A percentile compares a stretch with the other conserved stretches of the same genome.
Conservation (phyloP, 192 early-diverging fungal genomes). For the Gaertneriomyces semiglobifer region DNA sequence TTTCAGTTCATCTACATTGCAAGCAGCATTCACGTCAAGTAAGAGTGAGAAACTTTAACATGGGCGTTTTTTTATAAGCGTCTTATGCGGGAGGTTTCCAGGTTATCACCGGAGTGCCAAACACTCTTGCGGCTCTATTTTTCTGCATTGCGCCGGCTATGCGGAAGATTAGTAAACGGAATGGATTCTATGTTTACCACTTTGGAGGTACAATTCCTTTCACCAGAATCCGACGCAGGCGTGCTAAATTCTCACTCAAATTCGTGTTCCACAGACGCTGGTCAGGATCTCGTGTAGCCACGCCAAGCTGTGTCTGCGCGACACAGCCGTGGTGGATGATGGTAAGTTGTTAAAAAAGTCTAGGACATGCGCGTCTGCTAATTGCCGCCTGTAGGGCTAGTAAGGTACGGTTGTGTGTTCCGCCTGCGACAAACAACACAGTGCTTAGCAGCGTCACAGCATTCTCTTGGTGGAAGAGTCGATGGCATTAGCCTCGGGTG, state of each 20-base stretch:
- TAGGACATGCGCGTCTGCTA: no score
- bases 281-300: constrained; percentile 7
- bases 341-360: not conserved
- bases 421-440: no score
- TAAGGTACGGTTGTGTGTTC: no score
- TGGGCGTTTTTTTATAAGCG: not conserved
- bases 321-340: constrained; percentile 21
- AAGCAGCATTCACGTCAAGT: constrained; percentile 15
- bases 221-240: not conserved
- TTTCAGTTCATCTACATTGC: constrained; percentile 14
- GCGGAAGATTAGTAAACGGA: not conserved
- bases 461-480: constrained; percentile 19
- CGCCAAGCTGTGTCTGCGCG: constrained; percentile 26
- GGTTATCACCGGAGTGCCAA: constrained; percentile 19
- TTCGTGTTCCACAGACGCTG: constrained; percentile 6
- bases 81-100: not conserved
- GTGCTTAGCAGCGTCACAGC: constrained; percentile 2
- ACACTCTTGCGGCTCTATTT: constrained; percentile 14
- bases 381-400: no score
- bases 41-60: not conserved
- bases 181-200: constrained; percentile 14
- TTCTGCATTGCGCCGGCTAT: constrained; percentile 11
- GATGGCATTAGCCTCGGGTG: not conserved
- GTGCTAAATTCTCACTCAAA: constrained; percentile 2
- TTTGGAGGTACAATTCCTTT: constrained; percentile 5